Percentiles rank a stretch among this genome's conserved stretches.
Conservation (phyloP, 192 early-diverging fungal species). For the Spizellomyces sp. region DNA sequence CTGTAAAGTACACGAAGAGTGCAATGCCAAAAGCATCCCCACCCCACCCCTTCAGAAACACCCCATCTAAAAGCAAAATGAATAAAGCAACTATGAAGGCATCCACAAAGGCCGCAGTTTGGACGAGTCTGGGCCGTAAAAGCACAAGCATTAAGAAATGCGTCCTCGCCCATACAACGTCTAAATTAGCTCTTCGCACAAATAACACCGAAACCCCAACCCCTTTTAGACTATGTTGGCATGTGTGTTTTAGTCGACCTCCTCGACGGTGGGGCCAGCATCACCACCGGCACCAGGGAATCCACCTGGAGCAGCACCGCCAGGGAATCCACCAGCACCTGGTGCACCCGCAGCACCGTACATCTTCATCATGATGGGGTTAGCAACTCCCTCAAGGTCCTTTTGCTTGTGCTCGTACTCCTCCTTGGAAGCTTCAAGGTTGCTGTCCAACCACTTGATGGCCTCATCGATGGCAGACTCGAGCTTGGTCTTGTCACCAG, state of each 20-base stretch:
- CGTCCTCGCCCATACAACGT: too few species aligned
- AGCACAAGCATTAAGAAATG: too few species aligned
- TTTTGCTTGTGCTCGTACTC: conserved; percentile 96
- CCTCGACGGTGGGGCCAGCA: conserved; percentile 63
- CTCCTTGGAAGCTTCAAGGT: conserved; percentile 95
- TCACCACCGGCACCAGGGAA: conserved; percentile 66
- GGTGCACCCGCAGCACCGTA: conserved; percentile 77
- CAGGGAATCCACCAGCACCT: conserved; percentile 49
- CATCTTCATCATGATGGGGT: conserved; percentile 97
- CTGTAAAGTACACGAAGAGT: too few species aligned
- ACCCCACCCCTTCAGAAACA: too few species aligned
- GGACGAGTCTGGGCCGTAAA: too few species aligned
- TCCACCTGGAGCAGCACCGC: conserved; percentile 76
- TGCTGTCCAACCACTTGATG: conserved; percentile 93
- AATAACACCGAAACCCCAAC: too few species aligned
- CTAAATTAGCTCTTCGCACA: too few species aligned
- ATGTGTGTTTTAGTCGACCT: conserved; percentile 51
- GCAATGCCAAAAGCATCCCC: too few species aligned
- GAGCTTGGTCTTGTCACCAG: conserved; percentile 88
- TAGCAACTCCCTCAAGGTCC: conserved; percentile 89
- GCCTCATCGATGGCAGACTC: conserved; percentile 81
- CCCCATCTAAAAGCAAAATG: too few species aligned
- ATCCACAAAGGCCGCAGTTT: too few species aligned
- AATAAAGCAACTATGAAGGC: too few species aligned
- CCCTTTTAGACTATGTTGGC: too few species aligned